Evolutionary conservation across 306 rosid species (phyloP), one percentile per base, ranked within the genome.

Genomic region (Dryas alaskensis): DNA sequence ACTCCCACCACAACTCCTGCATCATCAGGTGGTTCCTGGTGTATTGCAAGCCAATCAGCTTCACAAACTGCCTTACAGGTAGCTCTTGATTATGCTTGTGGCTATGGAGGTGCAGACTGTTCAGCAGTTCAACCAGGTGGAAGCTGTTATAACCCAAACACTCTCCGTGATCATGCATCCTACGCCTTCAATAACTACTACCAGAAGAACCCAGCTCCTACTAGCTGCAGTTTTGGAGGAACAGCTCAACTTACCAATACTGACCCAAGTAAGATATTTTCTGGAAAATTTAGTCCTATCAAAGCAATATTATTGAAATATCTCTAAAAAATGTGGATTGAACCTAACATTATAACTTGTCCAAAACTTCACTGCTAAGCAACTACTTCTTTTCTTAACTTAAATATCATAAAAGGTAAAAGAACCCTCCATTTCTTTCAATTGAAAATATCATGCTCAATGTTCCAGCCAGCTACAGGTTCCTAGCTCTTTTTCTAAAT

Each of bases 81-180:
- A 65, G 99, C 99, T 73, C 87, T 94, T 54, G 97, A 91, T 81
- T 91, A 94, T 69, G 98, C 96, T 63, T 91, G 98, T 74, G 97
- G 98, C 58, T 83, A 84, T 73, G 95, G 98, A 55, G 92, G 92
- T 54, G 85, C 97, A 69, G 96, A 91, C 74, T 94, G 98, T 72
- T 83, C 95, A 7, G 80, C 84, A 44, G 7, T 94, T 80, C 96
- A 92, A 73, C 11, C 81, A 11, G 91, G 99, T 17, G 89, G 86
- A 62, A 83, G 79, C 68, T 94, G 97, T 79, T 94, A 87, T 81
- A 78, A 88, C 40, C 97, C 96, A 11, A 89, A 86, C 80, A 92
- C 88, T 5, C 13, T 85, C 12, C 86, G 77, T 4, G 89, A 88
- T 72, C 99, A 94, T 16, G 99, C 99, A 77, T 89, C 97, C 67